These are phyloP conservation scores for Cucurbitaria berberidis DNA, from an alignment of 2,329 filamentous ascomycete genomes.

Conservation along the genomic window DNA sequence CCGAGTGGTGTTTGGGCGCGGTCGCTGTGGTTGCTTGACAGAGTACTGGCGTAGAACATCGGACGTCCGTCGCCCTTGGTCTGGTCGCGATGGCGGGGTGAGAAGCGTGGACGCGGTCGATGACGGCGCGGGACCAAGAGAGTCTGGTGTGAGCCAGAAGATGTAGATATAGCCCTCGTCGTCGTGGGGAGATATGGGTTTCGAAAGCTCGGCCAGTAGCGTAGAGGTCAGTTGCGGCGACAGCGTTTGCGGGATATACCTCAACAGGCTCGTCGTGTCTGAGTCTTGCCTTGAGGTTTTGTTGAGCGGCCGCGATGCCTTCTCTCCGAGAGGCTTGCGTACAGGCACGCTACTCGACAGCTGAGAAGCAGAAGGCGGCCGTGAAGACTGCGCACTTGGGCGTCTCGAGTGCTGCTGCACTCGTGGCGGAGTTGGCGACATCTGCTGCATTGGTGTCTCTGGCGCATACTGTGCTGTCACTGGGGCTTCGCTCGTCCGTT, in stretches of 20 bases:
- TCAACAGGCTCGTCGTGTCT: conserved; percentile 58
- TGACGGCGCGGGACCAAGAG: conserved; percentile 62
- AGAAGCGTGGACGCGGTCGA: conserved; percentile 48
- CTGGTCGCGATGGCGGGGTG: conserved; percentile 59
- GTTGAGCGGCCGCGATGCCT: conserved; percentile 31
- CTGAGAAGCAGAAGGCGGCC: conserved; percentile 9
- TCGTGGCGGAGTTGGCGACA: conserved; percentile 18
- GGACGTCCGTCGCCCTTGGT: conserved; percentile 37
- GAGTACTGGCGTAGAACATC: conserved; percentile 45
- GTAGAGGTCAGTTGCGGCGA: conserved; percentile 71
- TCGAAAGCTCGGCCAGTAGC: conserved; percentile 78
- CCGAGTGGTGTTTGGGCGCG: conserved; percentile 10
- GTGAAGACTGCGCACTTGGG: conserved; percentile 1
- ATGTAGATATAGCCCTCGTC: conserved; percentile 95
- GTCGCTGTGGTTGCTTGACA: conserved; percentile 21
- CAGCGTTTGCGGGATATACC: conserved; percentile 72
- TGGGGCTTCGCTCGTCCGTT: conserved; percentile 25
- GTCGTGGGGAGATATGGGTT: conserved; percentile 73
- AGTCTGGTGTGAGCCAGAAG: conserved; percentile 85
- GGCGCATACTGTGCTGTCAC: conserved; percentile 10
- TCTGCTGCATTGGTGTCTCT: conserved; percentile 18
- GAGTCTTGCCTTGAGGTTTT: conserved; percentile 21
- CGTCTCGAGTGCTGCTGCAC: conserved; percentile 6
- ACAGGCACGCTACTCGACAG: conserved; percentile 21
- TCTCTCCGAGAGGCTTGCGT: conserved; percentile 35